Evolutionary conservation across 2,329 filamentous ascomycete genomes (phyloP), one percentile per base, ranked within the genome.

Genomic region (Cladosporium sp.): DNA sequence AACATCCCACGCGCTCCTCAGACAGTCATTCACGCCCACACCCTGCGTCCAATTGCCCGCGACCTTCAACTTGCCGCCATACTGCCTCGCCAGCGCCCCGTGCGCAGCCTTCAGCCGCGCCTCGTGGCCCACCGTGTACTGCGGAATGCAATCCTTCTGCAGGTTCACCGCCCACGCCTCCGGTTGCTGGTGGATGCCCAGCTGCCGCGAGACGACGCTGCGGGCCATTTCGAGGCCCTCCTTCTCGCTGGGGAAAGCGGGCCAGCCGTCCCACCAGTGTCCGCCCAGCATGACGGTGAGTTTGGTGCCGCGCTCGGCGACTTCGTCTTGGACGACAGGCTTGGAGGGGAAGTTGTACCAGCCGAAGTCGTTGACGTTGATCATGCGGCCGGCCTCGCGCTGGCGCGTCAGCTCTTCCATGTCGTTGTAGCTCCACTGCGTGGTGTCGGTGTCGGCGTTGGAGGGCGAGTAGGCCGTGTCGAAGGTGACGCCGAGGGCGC

Each of bases 221-320:
- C 86, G 85, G 37, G 93, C 92, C 85, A 94, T 90, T 6, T 78
- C 75, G 29, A 91, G 80, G 18, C 88, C 92, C 69, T 91, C 84
- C 16, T 88, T 82, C 67, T 88, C 83, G 60, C 85, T 80, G 0
- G 92, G 93, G 65, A 86, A 86, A 46, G 81, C 79, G 1, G 78
- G 73, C 81, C 84, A 88, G 66, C 81, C 85, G 75, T 92, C 84
- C 92, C 92, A 98, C 85, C 91, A 92, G 79, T 97, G 93, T 1
- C 95, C 95, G 66, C 95, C 95, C 65, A 99, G 82, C 88, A 99
- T 96, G 71, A 98, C 91, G 18, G 94, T 97, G 62, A 98, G 79
- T 77, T 96, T 97, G 16, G 92, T 96, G 28, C 84, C 85, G 58
- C 78, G 73, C n/a, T 82, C 80, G 21, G 85, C 85, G 69, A 77